A percentile compares a stretch with the other conserved stretches of the same genome.
These are phyloP conservation scores for Lizanozyma gosingica DNA, from an alignment of 1,139 yeast species.

Conservation along the genomic window DNA sequence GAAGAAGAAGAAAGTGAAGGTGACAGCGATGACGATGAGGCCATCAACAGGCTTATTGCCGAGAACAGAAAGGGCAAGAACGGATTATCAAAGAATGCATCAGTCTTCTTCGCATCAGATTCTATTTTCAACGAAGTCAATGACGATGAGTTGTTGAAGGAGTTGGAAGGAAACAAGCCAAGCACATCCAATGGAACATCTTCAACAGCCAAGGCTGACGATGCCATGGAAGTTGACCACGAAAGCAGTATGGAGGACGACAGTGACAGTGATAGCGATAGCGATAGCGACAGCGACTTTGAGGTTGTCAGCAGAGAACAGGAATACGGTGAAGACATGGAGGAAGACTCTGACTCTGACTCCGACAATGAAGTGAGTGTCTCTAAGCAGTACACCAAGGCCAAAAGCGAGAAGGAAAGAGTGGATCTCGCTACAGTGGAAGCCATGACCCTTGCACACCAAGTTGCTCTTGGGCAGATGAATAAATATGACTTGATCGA, in stretches of 20 bases:
- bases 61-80: constrained; percentile 38
- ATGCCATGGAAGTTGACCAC: constrained; percentile 13
- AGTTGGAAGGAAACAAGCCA: constrained; percentile 13
- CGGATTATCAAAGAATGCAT: constrained; percentile 63
- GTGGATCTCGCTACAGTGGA: constrained; percentile 87
- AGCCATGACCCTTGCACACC: constrained; percentile 97
- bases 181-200: constrained; percentile 4
- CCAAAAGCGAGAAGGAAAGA: constrained; percentile 45
- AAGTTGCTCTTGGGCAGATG: constrained; percentile 82
- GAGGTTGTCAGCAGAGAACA: constrained; percentile 44
- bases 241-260: constrained; percentile 12
- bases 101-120: constrained; percentile 65
- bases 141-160: constrained; percentile 32
- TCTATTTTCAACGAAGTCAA: constrained; percentile 63
- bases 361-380: constrained; percentile 40
- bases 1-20: constrained; percentile 35
- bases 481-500: constrained; percentile 76
- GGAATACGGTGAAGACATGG: constrained; percentile 20
- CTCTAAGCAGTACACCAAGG: constrained; percentile 25
- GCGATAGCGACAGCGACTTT: constrained; percentile 35
- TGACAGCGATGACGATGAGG: constrained; percentile 69
- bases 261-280: constrained; percentile 11
- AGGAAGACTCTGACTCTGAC: constrained; percentile 19
- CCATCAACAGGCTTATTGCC: constrained; percentile 53
- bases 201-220: constrained; percentile 8